Percentiles rank a stretch among this genome's conserved stretches.
Conservation (phyloP, 768 basidiomycete genomes). For the Macrocybe gigantea region DNA sequence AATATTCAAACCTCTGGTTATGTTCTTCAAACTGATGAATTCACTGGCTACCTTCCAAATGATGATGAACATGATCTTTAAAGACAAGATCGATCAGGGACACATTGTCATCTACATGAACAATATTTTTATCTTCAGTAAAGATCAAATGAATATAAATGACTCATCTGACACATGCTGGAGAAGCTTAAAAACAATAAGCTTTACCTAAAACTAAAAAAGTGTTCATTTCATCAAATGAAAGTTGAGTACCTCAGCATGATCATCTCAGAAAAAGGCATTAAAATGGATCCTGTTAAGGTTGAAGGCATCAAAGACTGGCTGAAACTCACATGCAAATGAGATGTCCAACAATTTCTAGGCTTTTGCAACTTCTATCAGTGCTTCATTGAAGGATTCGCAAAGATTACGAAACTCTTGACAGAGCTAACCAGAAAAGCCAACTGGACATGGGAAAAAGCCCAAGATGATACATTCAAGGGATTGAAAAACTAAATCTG, state of each 20-base stretch:
- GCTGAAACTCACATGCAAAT: constrained; percentile 23
- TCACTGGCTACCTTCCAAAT: constrained; percentile 27
- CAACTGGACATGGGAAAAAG: constrained; percentile 9
- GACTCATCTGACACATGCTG: constrained; percentile 13
- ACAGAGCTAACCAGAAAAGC: constrained; percentile 20
- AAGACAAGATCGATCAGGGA: constrained; percentile 20
- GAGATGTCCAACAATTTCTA: constrained; percentile 31
- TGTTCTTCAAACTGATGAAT: constrained; percentile 32
- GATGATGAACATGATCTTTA: constrained; percentile 37
- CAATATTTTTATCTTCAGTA: constrained; percentile 34
- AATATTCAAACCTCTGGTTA: constrained; percentile 29
- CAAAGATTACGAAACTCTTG: constrained; percentile 20
- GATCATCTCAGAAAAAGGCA: constrained; percentile 16
- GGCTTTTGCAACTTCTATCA: constrained; percentile 37
- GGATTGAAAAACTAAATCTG: constrained; percentile 20
- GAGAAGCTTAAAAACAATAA: constrained; percentile 16
- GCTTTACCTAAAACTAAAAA: constrained; percentile 27
- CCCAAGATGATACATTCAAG: constrained; percentile 18
- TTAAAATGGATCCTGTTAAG: constrained; percentile 34
- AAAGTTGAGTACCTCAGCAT: constrained; percentile 25
- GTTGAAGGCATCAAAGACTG: constrained; percentile 29
- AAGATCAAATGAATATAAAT: constrained; percentile 14
- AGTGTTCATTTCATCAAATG: constrained; percentile 23
- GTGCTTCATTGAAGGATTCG: constrained; percentile 26
- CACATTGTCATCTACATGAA: constrained; percentile 34